Percentiles rank a stretch among this genome's conserved stretches.
phyloP scores from a whole-genome alignment of 805 yeast species.

The Ogataea henricii region DNA sequence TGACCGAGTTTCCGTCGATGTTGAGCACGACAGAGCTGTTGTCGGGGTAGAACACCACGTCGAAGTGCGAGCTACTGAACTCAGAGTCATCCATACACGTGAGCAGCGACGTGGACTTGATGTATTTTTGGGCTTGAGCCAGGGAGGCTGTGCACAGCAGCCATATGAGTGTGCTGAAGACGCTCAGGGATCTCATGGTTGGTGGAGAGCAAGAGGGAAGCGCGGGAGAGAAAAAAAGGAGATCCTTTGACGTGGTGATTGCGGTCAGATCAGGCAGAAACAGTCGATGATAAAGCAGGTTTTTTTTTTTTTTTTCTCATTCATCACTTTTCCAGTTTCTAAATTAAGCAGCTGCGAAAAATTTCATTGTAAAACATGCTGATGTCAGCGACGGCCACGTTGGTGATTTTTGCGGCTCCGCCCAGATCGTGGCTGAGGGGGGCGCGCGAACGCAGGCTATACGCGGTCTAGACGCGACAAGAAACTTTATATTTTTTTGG shows the following conservation, averaged over 20 bases:
- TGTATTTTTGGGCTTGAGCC: conserved; percentile 31
- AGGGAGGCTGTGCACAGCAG: conserved; percentile 10
- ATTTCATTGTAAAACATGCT: conserved; percentile 1
- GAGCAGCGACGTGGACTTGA: conserved; percentile 61
- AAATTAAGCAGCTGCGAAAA: background rate
- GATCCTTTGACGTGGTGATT: background rate
- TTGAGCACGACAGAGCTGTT: conserved; percentile 65
- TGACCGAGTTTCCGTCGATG: conserved; percentile 75
- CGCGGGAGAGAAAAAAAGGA: background rate
- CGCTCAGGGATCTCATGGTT: conserved; percentile 9
- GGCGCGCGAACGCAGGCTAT: too few species aligned
- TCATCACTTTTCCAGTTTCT: background rate
- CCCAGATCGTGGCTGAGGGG: background rate
- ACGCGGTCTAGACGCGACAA: too few species aligned
- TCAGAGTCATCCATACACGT: conserved; percentile 92
- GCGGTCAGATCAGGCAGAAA: conserved; percentile 1
- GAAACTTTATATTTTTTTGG: too few species aligned
- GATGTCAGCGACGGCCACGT: background rate
- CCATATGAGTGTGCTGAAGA: conserved; percentile 4
- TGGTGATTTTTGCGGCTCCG: background rate
- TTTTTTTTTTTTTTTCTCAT: background rate
- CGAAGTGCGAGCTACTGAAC: conserved; percentile 81
- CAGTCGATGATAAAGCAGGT: background rate
- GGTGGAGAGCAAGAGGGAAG: background rate
- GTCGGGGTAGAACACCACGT: conserved; percentile 69